A percentile compares a stretch with the other conserved stretches of the same genome.
Evolutionary conservation across 225 moss, liverwort and hornwort species (phyloP).

Genomic region (Thuidium tamariscinum): DNA sequence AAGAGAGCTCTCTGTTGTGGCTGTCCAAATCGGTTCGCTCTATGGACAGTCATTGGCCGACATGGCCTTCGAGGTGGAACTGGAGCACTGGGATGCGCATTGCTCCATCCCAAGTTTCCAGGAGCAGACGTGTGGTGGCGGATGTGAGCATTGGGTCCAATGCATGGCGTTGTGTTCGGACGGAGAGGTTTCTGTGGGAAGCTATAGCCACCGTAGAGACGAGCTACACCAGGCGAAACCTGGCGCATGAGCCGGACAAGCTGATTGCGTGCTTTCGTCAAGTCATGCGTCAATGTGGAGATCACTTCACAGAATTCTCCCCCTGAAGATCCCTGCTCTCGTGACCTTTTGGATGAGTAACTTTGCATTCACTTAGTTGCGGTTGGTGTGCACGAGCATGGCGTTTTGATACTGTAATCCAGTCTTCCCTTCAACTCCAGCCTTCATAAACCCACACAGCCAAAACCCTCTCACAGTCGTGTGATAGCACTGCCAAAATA

Average conservation of each 20-base stretch:
- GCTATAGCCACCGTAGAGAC: slow-evolving; percentile 1
- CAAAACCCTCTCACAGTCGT: background rate
- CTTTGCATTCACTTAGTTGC: slow-evolving; percentile 2
- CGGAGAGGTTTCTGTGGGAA: background rate
- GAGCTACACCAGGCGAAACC: background rate
- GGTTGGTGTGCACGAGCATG: background rate
- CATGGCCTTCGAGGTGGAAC: background rate
- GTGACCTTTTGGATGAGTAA: background rate
- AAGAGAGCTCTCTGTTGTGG: background rate
- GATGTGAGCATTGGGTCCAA: background rate
- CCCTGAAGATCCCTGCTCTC: background rate
- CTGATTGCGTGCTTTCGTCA: slow-evolving; percentile 17
- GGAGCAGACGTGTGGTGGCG: background rate
- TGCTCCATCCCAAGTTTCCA: background rate
- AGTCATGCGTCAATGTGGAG: slow-evolving; percentile 13
- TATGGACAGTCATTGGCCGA: background rate
- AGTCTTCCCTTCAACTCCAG: background rate
- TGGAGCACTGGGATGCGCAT: background rate
- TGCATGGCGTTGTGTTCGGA: background rate
- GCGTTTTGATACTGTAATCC: background rate
- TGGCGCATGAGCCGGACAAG: slow-evolving; percentile 9
- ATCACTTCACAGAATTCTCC: slow-evolving; percentile 23
- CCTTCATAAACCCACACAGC: background rate
- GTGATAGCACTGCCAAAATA: background rate
- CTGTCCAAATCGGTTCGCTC: background rate